A percentile compares a stretch with the other conserved stretches of the same genome.
Evolutionary conservation across 441 rosid genomes (phyloP).

Genomic region (Bocquillonia castaneifolia): DNA sequence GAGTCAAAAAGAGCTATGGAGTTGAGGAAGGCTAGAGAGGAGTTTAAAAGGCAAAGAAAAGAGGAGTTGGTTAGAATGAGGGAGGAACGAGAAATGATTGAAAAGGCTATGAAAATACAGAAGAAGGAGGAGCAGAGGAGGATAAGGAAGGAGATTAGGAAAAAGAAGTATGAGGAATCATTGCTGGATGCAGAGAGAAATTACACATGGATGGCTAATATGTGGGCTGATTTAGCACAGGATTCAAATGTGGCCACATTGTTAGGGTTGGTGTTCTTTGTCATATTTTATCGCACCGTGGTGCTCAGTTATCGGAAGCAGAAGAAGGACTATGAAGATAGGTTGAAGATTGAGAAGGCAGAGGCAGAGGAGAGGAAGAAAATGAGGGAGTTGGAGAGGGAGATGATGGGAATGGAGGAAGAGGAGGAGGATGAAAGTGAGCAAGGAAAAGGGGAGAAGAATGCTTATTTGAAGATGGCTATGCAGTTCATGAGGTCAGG

Average conservation of each 20-base stretch:
- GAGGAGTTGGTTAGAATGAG: conserved; percentile 53
- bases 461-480: conserved; percentile 76
- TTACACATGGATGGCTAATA: conserved; percentile 38
- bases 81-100: conserved; percentile 65
- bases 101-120: conserved; percentile 44
- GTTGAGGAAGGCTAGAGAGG: conserved; percentile 60
- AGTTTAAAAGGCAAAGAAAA: conserved; percentile 58
- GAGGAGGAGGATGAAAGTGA: conserved; percentile 52
- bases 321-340: conserved; percentile 87
- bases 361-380: conserved; percentile 89
- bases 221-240: conserved; percentile 66
- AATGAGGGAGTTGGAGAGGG: conserved; percentile 76
- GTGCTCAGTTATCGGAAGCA: conserved; percentile 76
- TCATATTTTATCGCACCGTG: conserved; percentile 70
- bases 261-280: conserved; percentile 70
- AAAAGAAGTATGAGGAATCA: conserved; percentile 54
- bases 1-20: conserved; percentile 62
- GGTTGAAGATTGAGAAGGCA: conserved; percentile 89
- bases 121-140: conserved; percentile 63
- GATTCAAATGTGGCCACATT: conserved; percentile 61
- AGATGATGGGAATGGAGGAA: conserved; percentile 59
- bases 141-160: conserved; percentile 48
- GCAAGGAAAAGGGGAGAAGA: conserved; percentile 58
- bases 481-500: conserved; percentile 93
- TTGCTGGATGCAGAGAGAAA: conserved; percentile 57